A percentile compares a stretch with the other conserved stretches of the same genome.
These are phyloP conservation scores for Metarhizium sp. DNA, from an alignment of 2,329 filamentous ascomycete species.

Conservation along the genomic window DNA sequence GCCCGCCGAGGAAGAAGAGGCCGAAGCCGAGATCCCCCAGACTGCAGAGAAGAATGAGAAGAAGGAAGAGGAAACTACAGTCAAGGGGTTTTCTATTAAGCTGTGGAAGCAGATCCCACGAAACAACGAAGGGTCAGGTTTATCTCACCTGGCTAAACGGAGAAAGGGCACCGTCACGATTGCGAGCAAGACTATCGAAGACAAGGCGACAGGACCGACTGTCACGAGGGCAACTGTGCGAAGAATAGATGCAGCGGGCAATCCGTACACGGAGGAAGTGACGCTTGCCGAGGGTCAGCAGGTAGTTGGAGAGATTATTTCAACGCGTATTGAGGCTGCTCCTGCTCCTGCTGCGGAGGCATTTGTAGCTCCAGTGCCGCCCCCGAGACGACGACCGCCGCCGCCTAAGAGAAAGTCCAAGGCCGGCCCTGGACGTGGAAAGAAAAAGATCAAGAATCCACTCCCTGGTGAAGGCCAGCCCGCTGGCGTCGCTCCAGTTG, in stretches of 20 bases:
- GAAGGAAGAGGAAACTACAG: slow-evolving; percentile 51
- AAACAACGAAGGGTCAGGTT: slow-evolving; percentile 41
- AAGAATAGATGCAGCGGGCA: slow-evolving; percentile 67
- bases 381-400: slow-evolving; percentile 53
- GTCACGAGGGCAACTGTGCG: slow-evolving; percentile 74
- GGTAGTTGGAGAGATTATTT: slow-evolving; percentile 73
- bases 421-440: slow-evolving; percentile 63
- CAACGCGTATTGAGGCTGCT: slow-evolving; percentile 44
- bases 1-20: slow-evolving; percentile 50
- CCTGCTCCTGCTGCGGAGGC: slow-evolving; percentile 49
- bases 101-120: slow-evolving; percentile 54
- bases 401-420: slow-evolving; percentile 76
- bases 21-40: slow-evolving; percentile 33
- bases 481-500: slow-evolving; percentile 19
- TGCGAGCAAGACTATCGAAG: slow-evolving; percentile 40
- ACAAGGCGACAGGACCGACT: slow-evolving; percentile 38
- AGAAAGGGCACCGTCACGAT: slow-evolving; percentile 52
- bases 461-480: slow-evolving; percentile 25
- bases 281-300: slow-evolving; percentile 70
- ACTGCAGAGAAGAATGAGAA: slow-evolving; percentile 45
- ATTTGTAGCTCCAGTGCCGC: slow-evolving; percentile 32
- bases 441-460: slow-evolving; percentile 63
- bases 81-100: slow-evolving; percentile 44
- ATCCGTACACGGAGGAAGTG: slow-evolving; percentile 75
- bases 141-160: slow-evolving; percentile 51